These are phyloP conservation scores for Boletus rubroflammeus DNA, from an alignment of 768 basidiomycete species.

Conservation along the genomic window DNA sequence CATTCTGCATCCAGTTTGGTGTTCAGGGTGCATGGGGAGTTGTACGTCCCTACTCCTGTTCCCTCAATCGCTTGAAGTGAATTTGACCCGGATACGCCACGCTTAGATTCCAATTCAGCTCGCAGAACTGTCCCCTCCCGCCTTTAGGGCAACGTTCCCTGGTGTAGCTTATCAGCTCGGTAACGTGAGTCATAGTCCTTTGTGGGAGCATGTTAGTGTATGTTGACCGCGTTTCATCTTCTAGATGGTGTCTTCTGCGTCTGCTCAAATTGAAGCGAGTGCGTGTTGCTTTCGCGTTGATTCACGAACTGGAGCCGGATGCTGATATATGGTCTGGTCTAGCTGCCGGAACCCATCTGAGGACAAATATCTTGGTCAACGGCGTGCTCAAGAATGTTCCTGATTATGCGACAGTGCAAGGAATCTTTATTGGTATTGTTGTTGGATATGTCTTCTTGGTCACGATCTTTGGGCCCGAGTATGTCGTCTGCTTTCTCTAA, in stretches of 20 bases:
- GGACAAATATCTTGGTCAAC: conserved; percentile 43
- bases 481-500: conserved; percentile 26
- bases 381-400: conserved; percentile 43
- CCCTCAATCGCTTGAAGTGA: neutral
- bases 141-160: conserved; percentile 85
- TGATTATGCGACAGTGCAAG: conserved; percentile 77
- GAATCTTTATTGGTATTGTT: conserved; percentile 84
- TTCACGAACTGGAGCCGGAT: neutral
- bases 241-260: conserved; percentile 66
- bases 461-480: conserved; percentile 78
- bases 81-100: neutral
- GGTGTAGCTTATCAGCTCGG: conserved; percentile 84
- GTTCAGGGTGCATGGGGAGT: conserved; percentile 92
- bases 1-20: conserved; percentile 83
- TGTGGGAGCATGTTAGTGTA: neutral
- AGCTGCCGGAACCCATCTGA: conserved; percentile 59
- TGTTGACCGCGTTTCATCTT: neutral
- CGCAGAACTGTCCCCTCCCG: conserved; percentile 81
- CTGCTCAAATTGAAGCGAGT: conserved; percentile 48
- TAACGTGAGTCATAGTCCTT: conserved; percentile 38
- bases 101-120: conserved; percentile 68
- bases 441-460: conserved; percentile 73
- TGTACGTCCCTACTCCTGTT: conserved; percentile 39
- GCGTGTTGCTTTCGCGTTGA: neutral
- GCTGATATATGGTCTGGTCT: neutral